A percentile compares a stretch with the other conserved stretches of the same genome.
These are phyloP conservation scores for Cucumis cinereus DNA, from an alignment of 306 rosid species.

Conservation along the genomic window DNA sequence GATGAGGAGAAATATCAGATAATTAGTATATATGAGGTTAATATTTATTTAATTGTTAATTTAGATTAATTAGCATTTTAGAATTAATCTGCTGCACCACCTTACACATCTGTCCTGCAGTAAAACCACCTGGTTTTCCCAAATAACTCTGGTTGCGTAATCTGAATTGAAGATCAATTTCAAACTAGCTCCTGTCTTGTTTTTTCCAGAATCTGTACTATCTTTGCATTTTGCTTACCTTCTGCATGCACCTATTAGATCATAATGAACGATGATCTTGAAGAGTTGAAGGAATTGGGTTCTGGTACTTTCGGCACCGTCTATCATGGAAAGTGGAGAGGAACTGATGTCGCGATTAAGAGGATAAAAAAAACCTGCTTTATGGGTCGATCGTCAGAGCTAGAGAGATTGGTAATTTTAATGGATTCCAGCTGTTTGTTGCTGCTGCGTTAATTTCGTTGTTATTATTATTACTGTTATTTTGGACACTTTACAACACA, in stretches of 20 bases:
- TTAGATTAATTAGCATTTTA: too few relatives aligned
- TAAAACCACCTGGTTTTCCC: neutral
- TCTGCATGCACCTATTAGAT: constrained; percentile 37
- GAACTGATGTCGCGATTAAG: constrained; percentile 91
- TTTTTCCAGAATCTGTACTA: neutral
- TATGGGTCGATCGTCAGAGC: constrained; percentile 77
- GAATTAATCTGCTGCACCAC: too few relatives aligned
- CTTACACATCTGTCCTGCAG: neutral
- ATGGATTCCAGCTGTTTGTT: neutral
- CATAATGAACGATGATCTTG: constrained; percentile 84
- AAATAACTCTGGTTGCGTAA: neutral
- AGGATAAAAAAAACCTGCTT: constrained; percentile 94
- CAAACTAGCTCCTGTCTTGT: neutral
- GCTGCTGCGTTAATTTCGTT: neutral
- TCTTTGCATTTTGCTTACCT: constrained; percentile 5
- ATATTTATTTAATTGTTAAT: too few relatives aligned
- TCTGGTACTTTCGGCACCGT: constrained; percentile 95
- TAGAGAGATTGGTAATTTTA: constrained; percentile 68
- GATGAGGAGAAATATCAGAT: too few relatives aligned
- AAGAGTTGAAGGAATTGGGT: constrained; percentile 78
- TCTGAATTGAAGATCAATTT: neutral
- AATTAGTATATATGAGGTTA: too few relatives aligned
- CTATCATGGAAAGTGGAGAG: constrained; percentile 94
- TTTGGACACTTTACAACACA: neutral
- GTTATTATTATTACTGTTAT: constrained; percentile 6